Percentiles rank a stretch among this genome's conserved stretches.
Conservation (phyloP, 1,139 yeast species). For the Pichia sp. region DNA sequence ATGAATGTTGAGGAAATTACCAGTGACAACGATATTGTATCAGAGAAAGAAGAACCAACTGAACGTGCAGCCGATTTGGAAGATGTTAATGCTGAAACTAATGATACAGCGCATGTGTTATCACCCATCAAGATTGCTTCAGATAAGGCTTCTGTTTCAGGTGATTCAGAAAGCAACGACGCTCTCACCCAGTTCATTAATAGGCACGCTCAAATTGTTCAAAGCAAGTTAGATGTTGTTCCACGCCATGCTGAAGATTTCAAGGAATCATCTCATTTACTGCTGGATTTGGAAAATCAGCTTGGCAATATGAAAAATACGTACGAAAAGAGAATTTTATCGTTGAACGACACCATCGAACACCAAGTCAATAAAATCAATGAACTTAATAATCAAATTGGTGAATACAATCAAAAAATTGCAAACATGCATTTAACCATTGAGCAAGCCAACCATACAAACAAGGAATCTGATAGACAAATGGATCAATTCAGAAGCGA, state of each 20-base stretch:
- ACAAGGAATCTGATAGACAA: not conserved
- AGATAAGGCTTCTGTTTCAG: not conserved
- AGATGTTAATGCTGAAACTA: not conserved
- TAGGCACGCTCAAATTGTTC: not conserved
- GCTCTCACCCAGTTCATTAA: not conserved
- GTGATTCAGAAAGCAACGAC: not conserved
- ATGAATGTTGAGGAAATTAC: not conserved
- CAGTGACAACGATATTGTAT: not conserved
- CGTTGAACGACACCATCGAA: not conserved
- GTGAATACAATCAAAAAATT: slow-evolving; percentile 5
- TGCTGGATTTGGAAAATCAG: not conserved
- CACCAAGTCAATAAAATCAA: slow-evolving; percentile 1
- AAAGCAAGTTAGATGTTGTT: not conserved
- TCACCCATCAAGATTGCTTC: not conserved
- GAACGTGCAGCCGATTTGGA: not conserved
- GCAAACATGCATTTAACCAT: slow-evolving; percentile 7
- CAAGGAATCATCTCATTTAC: no score
- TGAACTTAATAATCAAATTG: slow-evolving; percentile 5
- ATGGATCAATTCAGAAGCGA: not conserved
- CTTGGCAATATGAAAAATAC: slow-evolving; percentile 2
- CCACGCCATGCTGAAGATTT: no score
- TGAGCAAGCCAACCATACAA: slow-evolving; percentile 2
- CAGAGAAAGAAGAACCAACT: not conserved
- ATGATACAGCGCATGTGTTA: not conserved
- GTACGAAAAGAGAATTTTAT: slow-evolving; percentile 4